phyloP scores from a whole-genome alignment of 1,284 basidiomycete species.

The Mrakiaceae sp. region DNA sequence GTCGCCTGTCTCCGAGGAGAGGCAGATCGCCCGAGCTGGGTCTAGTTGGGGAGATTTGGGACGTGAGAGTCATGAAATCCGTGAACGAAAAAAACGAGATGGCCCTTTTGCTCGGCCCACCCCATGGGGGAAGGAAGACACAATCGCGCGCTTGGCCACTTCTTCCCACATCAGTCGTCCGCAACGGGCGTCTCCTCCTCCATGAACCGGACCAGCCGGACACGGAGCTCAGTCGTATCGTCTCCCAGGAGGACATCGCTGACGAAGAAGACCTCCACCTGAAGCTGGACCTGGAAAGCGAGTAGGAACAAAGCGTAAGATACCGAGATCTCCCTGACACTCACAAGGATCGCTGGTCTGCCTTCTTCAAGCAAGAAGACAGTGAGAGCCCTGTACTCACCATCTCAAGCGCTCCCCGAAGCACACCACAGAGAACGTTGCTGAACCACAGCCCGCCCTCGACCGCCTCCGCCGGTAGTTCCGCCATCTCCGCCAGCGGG shows the following conservation, averaged over 20 bases:
- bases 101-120: too few species aligned
- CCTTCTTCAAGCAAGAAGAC: constrained; percentile 5
- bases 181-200: constrained; percentile 59
- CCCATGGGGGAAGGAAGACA: too few species aligned
- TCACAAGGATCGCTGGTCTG: too few species aligned
- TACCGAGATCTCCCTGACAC: too few species aligned
- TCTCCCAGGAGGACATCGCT: constrained; percentile 87
- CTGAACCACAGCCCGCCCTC: constrained; percentile 93
- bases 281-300: constrained; percentile 73
- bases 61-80: too few species aligned
- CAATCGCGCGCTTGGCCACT: too few species aligned
- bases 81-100: too few species aligned
- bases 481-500: constrained; percentile 92
- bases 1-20: too few species aligned
- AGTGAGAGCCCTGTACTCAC: constrained; percentile 41
- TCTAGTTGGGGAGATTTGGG: too few species aligned
- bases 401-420: constrained; percentile 93
- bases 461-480: constrained; percentile 83
- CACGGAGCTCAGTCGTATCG: constrained; percentile 85
- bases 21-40: too few species aligned
- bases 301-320: too few species aligned
- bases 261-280: constrained; percentile 80
- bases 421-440: constrained; percentile 87
- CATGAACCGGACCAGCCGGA: constrained; percentile 77
- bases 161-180: constrained; percentile 1